Evolutionary conservation across 2,329 filamentous ascomycete species (phyloP).

Genomic region (Hypoxylon sp.): DNA sequence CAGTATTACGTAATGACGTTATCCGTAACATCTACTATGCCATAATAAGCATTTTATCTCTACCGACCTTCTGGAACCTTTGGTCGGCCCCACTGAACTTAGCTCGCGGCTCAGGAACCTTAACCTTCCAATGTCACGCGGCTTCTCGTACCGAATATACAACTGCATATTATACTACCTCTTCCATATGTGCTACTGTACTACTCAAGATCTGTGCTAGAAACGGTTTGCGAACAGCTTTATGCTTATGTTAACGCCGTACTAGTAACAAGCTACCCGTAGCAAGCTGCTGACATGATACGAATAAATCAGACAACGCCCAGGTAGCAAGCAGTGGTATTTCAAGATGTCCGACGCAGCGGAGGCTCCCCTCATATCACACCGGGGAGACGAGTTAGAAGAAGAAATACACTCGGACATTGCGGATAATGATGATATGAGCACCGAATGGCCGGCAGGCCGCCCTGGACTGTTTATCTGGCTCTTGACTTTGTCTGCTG

Average conservation of each 20-base stretch:
- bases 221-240: slow-evolving; percentile 7
- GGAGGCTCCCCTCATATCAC: slow-evolving; percentile 47
- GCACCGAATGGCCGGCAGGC: slow-evolving; percentile 31
- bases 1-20: slow-evolving; percentile 2
- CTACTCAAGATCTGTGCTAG: neutral
- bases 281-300: slow-evolving; percentile 15
- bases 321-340: neutral
- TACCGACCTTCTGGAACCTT: slow-evolving; percentile 28
- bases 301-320: slow-evolving; percentile 3
- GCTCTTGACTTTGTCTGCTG: slow-evolving; percentile 74
- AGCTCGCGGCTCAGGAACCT: slow-evolving; percentile 10
- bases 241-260: slow-evolving; percentile 1
- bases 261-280: neutral
- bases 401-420: slow-evolving; percentile 37
- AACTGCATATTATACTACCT: neutral
- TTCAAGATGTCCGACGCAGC: slow-evolving; percentile 42
- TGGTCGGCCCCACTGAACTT: slow-evolving; percentile 16
- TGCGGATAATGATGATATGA: slow-evolving; percentile 25
- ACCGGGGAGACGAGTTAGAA: slow-evolving; percentile 42
- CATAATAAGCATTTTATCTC: slow-evolving; percentile 21
- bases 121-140: slow-evolving; percentile 18
- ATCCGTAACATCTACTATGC: slow-evolving; percentile 12
- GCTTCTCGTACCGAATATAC: neutral
- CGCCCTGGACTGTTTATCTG: slow-evolving; percentile 67
- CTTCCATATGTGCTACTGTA: neutral